phyloP scores from a whole-genome alignment of 2,329 filamentous ascomycete genomes.

The Aspergillus tamarii region DNA sequence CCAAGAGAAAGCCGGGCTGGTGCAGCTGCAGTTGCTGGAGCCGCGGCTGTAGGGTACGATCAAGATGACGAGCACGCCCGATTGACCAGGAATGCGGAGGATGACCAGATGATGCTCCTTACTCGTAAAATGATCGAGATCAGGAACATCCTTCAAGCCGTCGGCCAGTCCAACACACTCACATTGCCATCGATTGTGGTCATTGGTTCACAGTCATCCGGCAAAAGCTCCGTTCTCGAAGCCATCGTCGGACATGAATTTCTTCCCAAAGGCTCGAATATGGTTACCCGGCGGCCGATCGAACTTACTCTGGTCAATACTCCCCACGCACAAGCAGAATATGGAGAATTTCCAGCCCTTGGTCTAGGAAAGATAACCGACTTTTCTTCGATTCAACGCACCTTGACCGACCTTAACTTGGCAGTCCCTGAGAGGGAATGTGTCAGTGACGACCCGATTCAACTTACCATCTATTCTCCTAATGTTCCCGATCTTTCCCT shows the following conservation, averaged over 20 bases:
- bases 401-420: conserved; percentile 89
- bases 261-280: conserved; percentile 95
- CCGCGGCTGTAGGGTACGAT: conserved; percentile 77
- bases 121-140: conserved; percentile 99
- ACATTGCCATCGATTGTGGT: conserved; percentile 97
- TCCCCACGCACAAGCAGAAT: conserved; percentile 81
- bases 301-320: conserved; percentile 96
- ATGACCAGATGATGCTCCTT: conserved; percentile 99
- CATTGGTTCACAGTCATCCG: conserved; percentile 96
- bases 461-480: conserved; percentile 91
- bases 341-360: conserved; percentile 93
- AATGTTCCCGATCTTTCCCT: conserved; percentile 93
- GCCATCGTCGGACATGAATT: conserved; percentile 98
- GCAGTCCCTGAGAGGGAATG: conserved; percentile 90
- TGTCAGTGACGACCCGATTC: conserved; percentile 95
- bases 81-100: conserved; percentile 69
- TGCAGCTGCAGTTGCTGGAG: conserved; percentile 65
- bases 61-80: conserved; percentile 64
- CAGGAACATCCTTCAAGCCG: conserved; percentile 82
- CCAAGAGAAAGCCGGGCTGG: conserved; percentile 59
- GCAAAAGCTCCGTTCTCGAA: conserved; percentile 95
- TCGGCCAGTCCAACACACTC: conserved; percentile 87
- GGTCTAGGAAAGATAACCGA: conserved; percentile 88
- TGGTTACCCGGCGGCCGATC: conserved; percentile 95
- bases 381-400: conserved; percentile 81